Evolutionary conservation across 208 protist genomes (phyloP).

Genomic region (Acanthamoeba healyi): DNA sequence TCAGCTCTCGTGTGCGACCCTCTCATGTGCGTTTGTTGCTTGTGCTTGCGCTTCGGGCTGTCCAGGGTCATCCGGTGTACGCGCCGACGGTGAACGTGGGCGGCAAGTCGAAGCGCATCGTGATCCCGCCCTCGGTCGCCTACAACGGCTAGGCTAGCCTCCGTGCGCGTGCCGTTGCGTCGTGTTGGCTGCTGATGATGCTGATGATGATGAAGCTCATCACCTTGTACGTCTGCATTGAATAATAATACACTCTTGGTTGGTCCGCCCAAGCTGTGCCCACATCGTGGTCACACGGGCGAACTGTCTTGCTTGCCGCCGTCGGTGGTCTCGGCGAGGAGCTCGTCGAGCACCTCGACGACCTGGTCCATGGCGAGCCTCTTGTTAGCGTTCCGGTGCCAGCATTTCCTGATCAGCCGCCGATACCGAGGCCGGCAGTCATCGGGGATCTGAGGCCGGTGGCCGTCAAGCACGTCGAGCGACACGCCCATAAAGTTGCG

Average conservation of each 20-base stretch:
- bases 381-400: constrained; percentile 6
- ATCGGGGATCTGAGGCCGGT: constrained; percentile 10
- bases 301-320: neutral
- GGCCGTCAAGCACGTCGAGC: constrained; percentile 59
- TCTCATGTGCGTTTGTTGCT: too few species aligned
- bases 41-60: neutral
- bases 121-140: constrained; percentile 20
- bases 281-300: constrained; percentile 1
- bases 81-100: constrained; percentile 22
- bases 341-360: neutral
- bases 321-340: neutral
- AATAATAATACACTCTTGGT: too few species aligned
- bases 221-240: too few species aligned
- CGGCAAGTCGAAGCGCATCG: constrained; percentile 53
- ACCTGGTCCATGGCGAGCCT: constrained; percentile 27
- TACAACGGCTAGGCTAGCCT: neutral
- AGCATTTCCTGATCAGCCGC: constrained; percentile 64
- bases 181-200: too few species aligned
- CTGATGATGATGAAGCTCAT: too few species aligned
- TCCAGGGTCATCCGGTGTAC: constrained; percentile 56
- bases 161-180: too few species aligned
- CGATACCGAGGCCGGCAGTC: neutral
- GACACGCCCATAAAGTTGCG: constrained; percentile 61
- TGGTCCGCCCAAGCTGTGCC: too few species aligned
- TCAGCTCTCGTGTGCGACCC: too few species aligned